Conservation (phyloP, 2,329 filamentous ascomycete species). For the Trichoderma sp. region DNA sequence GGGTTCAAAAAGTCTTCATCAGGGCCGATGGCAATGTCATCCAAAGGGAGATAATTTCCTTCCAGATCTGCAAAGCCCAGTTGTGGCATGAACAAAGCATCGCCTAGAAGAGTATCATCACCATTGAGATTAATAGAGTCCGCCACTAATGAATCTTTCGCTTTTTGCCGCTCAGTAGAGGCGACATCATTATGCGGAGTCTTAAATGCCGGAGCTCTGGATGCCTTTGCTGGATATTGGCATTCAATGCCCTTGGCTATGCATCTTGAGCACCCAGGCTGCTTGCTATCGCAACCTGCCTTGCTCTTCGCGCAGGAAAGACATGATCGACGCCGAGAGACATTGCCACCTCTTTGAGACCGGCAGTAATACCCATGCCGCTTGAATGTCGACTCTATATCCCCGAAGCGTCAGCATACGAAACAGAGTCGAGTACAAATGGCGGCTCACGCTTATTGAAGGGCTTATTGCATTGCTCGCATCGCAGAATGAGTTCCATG, state of each 20-base stretch:
- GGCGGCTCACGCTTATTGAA: not conserved
- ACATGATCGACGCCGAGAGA: not conserved
- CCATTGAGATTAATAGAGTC: not conserved
- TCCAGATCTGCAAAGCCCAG: not conserved
- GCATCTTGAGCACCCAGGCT: not conserved
- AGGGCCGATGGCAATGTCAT: not conserved
- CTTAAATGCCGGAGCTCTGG: not conserved
- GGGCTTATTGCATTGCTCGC: not conserved
- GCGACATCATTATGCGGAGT: no score
- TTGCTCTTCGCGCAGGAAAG: not conserved
- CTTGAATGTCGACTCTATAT: not conserved
- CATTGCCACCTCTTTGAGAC: not conserved
- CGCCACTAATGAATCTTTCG: not conserved
- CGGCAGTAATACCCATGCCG: not conserved
- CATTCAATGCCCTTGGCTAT: not conserved
- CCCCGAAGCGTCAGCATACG: not conserved
- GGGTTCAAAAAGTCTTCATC: not conserved
- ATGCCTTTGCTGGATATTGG: not conserved
- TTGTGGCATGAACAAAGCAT: not conserved
- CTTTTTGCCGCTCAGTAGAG: not conserved
- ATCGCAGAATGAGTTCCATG: not conserved
- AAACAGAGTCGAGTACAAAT: not conserved
- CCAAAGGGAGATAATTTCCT: not conserved
- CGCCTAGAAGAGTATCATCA: not conserved
- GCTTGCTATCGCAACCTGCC: not conserved